These are phyloP conservation scores for Pseudonectria foliicola DNA, from an alignment of 2,329 filamentous ascomycete species.

Conservation along the genomic window DNA sequence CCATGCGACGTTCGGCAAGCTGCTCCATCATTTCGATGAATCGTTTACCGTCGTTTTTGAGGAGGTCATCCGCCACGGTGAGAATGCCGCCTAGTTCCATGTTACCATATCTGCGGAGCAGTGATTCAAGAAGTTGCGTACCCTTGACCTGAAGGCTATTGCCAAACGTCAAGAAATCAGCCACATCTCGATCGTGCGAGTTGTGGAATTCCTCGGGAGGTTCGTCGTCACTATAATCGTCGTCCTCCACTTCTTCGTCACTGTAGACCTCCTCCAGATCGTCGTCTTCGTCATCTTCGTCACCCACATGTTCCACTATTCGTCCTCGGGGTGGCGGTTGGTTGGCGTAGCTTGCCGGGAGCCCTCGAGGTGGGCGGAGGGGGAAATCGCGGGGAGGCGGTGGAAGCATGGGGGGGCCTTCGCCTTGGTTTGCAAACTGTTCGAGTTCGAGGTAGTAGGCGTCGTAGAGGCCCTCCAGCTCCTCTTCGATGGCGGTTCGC, in stretches of 20 bases:
- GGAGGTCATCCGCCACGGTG: conserved; percentile 93
- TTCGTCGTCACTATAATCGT: conserved; percentile 59
- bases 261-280: conserved; percentile 45
- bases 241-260: conserved; percentile 50
- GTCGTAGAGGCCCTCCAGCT: conserved; percentile 94
- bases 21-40: conserved; percentile 99
- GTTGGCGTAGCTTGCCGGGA: conserved; percentile 50
- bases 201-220: conserved; percentile 61
- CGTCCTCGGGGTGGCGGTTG: conserved; percentile 69
- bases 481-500: conserved; percentile 93
- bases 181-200: conserved; percentile 56
- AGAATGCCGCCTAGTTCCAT: conserved; percentile 79
- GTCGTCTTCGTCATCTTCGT: conserved; percentile 49
- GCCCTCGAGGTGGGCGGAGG: conserved; percentile 50
- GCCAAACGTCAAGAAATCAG: conserved; percentile 95
- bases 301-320: conserved; percentile 60
- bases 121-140: conserved; percentile 43
- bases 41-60: conserved; percentile 98
- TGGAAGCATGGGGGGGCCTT: conserved; percentile 49
- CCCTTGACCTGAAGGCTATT: conserved; percentile 93
- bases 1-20: conserved; percentile 93
- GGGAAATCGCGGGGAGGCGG: conserved; percentile 51
- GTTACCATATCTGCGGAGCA: conserved; percentile 39
- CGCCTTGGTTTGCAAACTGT: conserved; percentile 84
- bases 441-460: conserved; percentile 98